Percentiles rank a stretch among this genome's conserved stretches.
Conservation (phyloP, 2,329 filamentous ascomycete species). For the Penicillium sp. region DNA sequence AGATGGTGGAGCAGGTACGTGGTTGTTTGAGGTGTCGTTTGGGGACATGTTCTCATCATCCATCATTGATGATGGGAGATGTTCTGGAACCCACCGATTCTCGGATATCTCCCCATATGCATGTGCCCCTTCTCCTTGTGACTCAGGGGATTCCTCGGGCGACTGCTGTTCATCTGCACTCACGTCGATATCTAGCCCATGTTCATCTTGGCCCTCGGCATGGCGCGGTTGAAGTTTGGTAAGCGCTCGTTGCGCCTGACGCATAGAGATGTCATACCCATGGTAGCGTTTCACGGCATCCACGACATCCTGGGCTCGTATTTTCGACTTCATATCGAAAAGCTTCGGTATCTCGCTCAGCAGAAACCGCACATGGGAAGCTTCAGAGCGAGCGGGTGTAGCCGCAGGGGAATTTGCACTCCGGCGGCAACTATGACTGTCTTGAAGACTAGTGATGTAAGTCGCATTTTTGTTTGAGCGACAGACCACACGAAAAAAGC, state of each 20-base stretch:
- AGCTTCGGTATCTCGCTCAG: conserved; percentile 42
- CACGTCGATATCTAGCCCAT: conserved; percentile 23
- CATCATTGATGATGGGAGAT: conserved; percentile 29
- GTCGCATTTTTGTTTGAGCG: conserved; percentile 43
- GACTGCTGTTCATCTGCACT: conserved; percentile 29
- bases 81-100: conserved; percentile 36
- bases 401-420: conserved; percentile 30
- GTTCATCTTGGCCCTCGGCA: conserved; percentile 24
- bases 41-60: conserved; percentile 27
- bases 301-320: conserved; percentile 41
- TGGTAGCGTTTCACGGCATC: conserved; percentile 44
- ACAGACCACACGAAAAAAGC: conserved; percentile 43
- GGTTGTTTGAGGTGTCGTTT: conserved; percentile 24
- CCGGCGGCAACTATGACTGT: conserved; percentile 40
- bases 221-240: conserved; percentile 37
- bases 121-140: conserved; percentile 26
- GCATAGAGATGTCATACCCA: conserved; percentile 42
- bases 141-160: conserved; percentile 28
- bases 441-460: conserved; percentile 43
- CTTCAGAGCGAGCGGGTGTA: conserved; percentile 42
- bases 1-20: conserved; percentile 18
- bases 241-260: conserved; percentile 42
- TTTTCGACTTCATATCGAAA: conserved; percentile 40
- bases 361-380: conserved; percentile 42
- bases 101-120: conserved; percentile 31